Evolutionary conservation across 2,329 filamentous ascomycete genomes (phyloP).

Genomic region (Penicillium glabrum): DNA sequence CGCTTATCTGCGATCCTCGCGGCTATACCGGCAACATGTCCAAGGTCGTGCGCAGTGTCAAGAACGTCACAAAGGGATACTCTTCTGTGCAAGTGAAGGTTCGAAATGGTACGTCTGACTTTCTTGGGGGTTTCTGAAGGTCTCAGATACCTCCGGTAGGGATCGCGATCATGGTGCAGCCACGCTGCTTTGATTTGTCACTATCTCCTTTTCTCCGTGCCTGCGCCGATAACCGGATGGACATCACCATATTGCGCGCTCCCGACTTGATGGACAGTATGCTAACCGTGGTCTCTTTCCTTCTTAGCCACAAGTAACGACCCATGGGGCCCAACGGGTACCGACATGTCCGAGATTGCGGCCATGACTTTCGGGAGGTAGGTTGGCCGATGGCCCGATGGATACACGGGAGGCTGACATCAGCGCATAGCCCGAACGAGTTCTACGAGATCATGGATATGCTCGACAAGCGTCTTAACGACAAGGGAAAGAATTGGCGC

Average conservation of each 20-base stretch:
- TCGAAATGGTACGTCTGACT: constrained; percentile 75
- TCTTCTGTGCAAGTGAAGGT: constrained; percentile 97
- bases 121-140: background rate
- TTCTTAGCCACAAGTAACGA: constrained; percentile 93
- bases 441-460: constrained; percentile 99
- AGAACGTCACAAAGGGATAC: constrained; percentile 99
- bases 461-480: constrained; percentile 96
- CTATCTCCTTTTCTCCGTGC: constrained; percentile 1
- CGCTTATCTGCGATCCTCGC: constrained; percentile 11
- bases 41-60: constrained; percentile 94
- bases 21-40: constrained; percentile 64
- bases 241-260: background rate
- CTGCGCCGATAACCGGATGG: background rate
- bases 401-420: constrained; percentile 5
- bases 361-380: constrained; percentile 98
- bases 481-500: constrained; percentile 99
- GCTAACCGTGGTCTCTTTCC: constrained; percentile 10
- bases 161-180: background rate
- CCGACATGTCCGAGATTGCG: constrained; percentile 98
- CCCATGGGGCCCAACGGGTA: constrained; percentile 95
- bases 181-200: constrained; percentile 1
- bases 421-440: constrained; percentile 71
- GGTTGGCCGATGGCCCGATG: constrained; percentile 34
- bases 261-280: background rate
- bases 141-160: background rate